Conservation (phyloP, 805 yeast genomes). For the Pichia occidentalis region DNA sequence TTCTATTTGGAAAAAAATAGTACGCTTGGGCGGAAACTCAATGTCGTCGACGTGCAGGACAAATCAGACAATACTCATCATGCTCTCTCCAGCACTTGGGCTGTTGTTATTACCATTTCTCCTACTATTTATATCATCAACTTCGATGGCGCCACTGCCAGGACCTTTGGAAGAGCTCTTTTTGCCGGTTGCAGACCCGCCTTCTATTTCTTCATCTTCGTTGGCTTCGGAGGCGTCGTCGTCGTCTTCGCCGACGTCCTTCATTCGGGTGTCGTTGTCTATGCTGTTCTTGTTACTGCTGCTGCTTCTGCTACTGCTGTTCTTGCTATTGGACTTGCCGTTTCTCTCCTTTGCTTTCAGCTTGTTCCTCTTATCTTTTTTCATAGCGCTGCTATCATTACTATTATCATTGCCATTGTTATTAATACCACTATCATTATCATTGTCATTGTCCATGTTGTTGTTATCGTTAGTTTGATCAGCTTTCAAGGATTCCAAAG, state of each 20-base stretch:
- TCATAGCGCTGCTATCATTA: too few relatives aligned
- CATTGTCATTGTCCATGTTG: constrained; percentile 13
- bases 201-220: constrained; percentile 6
- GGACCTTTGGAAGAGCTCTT: too few relatives aligned
- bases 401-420: constrained; percentile 13
- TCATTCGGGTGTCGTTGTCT: constrained; percentile 13
- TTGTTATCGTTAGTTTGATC: constrained; percentile 16
- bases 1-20: not conserved
- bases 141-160: too few relatives aligned
- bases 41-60: too few relatives aligned
- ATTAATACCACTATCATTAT: constrained; percentile 15
- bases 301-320: too few relatives aligned
- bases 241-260: constrained; percentile 14
- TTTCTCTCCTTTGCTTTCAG: not conserved
- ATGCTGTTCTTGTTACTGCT: constrained; percentile 14
- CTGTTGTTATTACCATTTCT: constrained; percentile 13
- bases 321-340: not conserved
- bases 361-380: constrained; percentile 9
- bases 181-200: too few relatives aligned
- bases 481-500: constrained; percentile 24
- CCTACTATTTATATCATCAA: constrained; percentile 9
- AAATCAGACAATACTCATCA: constrained; percentile 30
- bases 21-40: not conserved
- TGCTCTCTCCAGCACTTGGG: constrained; percentile 28
- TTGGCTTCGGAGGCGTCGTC: too few relatives aligned